These are phyloP conservation scores for Elaeis guineensis DNA, from an alignment of 176 grass and related monocot genomes.

Conservation along the genomic window DNA sequence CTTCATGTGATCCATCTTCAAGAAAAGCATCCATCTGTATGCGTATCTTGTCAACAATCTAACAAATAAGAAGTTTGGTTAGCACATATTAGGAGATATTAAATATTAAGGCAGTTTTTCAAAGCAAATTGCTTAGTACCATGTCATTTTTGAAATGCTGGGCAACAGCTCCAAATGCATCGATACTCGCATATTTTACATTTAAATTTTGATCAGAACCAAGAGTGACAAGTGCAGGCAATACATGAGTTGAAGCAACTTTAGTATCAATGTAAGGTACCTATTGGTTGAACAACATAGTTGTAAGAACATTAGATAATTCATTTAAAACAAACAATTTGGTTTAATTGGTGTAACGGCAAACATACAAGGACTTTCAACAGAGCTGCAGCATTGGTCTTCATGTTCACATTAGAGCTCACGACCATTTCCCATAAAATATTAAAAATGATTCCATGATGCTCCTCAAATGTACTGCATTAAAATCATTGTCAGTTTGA, in stretches of 20 bases:
- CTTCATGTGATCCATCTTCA: constrained; percentile 97
- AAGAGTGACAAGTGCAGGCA: constrained; percentile 91
- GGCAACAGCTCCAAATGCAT: constrained; percentile 91
- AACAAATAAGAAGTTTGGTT: constrained; percentile 9
- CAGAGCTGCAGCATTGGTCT: constrained; percentile 71
- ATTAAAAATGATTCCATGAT: constrained; percentile 76
- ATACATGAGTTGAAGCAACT: constrained; percentile 78
- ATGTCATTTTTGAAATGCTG: constrained; percentile 97
- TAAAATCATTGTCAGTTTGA: constrained; percentile 18
- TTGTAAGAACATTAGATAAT: constrained; percentile 24
- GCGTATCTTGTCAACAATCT: constrained; percentile 95
- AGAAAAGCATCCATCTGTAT: constrained; percentile 99
- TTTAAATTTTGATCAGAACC: constrained; percentile 72
- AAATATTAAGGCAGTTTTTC: not conserved
- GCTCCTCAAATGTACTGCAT: constrained; percentile 78
- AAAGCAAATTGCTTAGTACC: constrained; percentile 39
- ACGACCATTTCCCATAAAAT: constrained; percentile 98
- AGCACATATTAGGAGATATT: too few relatives aligned
- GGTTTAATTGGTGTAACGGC: constrained; percentile 10
- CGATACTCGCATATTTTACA: constrained; percentile 98
- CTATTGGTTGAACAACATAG: constrained; percentile 33
- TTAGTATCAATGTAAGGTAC: constrained; percentile 72
- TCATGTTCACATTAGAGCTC: constrained; percentile 61
- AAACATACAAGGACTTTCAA: constrained; percentile 83
- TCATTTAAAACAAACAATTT: constrained; percentile 5